Evolutionary conservation across 2,329 filamentous ascomycete species (phyloP), one percentile per base, ranked within the genome.

Genomic region (Helotiales sp.): DNA sequence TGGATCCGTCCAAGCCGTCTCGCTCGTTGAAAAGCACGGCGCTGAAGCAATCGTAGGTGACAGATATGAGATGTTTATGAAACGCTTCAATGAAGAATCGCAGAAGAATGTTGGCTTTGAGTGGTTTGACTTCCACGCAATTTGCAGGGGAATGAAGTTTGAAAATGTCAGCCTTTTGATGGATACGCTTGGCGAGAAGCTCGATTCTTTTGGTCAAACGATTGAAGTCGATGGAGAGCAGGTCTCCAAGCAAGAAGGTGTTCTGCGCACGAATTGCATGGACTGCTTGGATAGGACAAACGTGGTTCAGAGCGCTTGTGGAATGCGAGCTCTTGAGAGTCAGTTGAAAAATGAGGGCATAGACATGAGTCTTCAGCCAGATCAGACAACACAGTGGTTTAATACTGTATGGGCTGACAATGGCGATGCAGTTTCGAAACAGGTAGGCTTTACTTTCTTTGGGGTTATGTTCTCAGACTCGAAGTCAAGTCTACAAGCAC

Each of bases 381-480:
- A 97, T 77, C 91, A 93, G 65, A 88, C 89, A 64, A 96, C 92
- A 5, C 86, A 89, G 54, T 98, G 95, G 93, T 98, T 98, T 82
- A 98, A 99, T 78, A 93, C 88, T 0, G 83, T 98, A 0, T 99
- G 96, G 95, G 96, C 96, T 0, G 96, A 99, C 77, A 99, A 99
- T 72, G 96, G 96, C 15, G 96, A 99, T 78, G 93, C 94, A 0
- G 93, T 98, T 64, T 97, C 93, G 0, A 93, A 94, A 72, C 54
- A 57, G 20, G 54, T 57, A 24, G 20, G 54, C 26, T 20, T 17
- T 26, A 37, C 22, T 37, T 20, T 40, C 5, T 37, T 8, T 11
- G n/a, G 15, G 3, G 10, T 20, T 15, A n/a, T 45, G 40, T 45
- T 10, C 17, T 45, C 17, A 1, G 17, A 1, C 10, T 45, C n/a